phyloP scores from a whole-genome alignment of 2,329 filamentous ascomycete genomes.

The Diplodia sapinea region DNA sequence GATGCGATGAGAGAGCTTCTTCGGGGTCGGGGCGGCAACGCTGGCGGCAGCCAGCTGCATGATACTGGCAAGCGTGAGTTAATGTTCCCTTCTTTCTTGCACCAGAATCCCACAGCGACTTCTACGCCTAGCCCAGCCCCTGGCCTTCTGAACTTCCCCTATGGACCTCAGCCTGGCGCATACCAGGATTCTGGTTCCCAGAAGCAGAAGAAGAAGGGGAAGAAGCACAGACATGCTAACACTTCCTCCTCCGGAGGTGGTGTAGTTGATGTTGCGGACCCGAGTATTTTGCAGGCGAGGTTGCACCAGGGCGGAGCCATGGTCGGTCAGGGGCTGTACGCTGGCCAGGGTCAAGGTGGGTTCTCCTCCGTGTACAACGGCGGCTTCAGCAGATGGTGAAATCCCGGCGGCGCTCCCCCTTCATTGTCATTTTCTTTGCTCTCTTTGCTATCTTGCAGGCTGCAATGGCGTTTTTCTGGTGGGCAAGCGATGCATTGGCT shows the following conservation, averaged over 20 bases:
- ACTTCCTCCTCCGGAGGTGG: constrained; percentile 99
- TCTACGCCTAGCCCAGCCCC: constrained; percentile 87
- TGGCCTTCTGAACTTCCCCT: constrained; percentile 89
- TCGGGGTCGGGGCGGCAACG: constrained; percentile 65
- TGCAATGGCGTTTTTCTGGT: constrained; percentile 47
- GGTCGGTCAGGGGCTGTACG: constrained; percentile 87
- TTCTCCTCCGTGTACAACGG: constrained; percentile 81
- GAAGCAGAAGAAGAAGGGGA: constrained; percentile 99
- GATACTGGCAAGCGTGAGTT: constrained; percentile 98
- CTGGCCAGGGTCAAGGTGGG: constrained; percentile 88
- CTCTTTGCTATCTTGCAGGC: constrained; percentile 39
- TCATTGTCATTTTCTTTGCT: constrained; percentile 40
- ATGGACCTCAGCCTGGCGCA: constrained; percentile 82
- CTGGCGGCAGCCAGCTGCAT: constrained; percentile 71
- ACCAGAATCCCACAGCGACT: constrained; percentile 82
- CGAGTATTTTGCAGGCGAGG: constrained; percentile 98
- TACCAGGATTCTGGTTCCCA: constrained; percentile 86
- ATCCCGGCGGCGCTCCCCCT: constrained; percentile 36
- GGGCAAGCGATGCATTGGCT: constrained; percentile 49
- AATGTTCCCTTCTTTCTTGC: constrained; percentile 90
- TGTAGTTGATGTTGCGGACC: constrained; percentile 99
- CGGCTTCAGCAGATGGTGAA: constrained; percentile 46
- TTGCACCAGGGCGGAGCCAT: constrained; percentile 86
- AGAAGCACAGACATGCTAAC: constrained; percentile 99
- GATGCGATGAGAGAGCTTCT: constrained; percentile 84